phyloP scores from a whole-genome alignment of 495 filamentous ascomycete genomes.

The Neurospora cerealis region DNA sequence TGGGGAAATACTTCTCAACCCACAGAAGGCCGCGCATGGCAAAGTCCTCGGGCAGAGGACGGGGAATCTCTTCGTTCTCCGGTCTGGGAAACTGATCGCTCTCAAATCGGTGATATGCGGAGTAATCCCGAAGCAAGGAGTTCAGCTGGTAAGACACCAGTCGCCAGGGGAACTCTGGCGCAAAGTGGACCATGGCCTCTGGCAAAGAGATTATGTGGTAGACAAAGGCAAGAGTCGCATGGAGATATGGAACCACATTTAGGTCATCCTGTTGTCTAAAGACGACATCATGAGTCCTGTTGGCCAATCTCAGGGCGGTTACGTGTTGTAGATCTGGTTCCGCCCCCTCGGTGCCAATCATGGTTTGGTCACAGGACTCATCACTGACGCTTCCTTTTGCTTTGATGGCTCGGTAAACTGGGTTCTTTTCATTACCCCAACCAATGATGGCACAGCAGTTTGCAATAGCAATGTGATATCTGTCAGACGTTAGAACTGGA shows the following conservation, averaged over 20 bases:
- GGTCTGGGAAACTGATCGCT: constrained; percentile 40
- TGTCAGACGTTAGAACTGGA: constrained; percentile 31
- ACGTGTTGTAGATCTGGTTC: constrained; percentile 13
- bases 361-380: constrained; percentile 10
- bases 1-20: constrained; percentile 58
- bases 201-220: constrained; percentile 45
- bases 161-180: constrained; percentile 52
- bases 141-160: constrained; percentile 56
- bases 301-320: constrained; percentile 17
- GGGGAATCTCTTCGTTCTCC: constrained; percentile 35
- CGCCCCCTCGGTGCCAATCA: constrained; percentile 10
- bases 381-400: neutral
- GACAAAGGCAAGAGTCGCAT: constrained; percentile 61
- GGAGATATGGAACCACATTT: constrained; percentile 56
- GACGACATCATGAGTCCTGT: constrained; percentile 36
- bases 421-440: constrained; percentile 29
- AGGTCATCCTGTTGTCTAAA: constrained; percentile 50
- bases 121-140: constrained; percentile 38
- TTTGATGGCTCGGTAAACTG: constrained; percentile 22
- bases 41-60: constrained; percentile 80
- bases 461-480: constrained; percentile 50
- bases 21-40: constrained; percentile 67
- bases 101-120: constrained; percentile 38
- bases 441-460: constrained; percentile 30
- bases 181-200: constrained; percentile 35